Base-by-base conservation (phyloP, 768 basidiomycete species). In the Leccinum sublutescens region DNA sequence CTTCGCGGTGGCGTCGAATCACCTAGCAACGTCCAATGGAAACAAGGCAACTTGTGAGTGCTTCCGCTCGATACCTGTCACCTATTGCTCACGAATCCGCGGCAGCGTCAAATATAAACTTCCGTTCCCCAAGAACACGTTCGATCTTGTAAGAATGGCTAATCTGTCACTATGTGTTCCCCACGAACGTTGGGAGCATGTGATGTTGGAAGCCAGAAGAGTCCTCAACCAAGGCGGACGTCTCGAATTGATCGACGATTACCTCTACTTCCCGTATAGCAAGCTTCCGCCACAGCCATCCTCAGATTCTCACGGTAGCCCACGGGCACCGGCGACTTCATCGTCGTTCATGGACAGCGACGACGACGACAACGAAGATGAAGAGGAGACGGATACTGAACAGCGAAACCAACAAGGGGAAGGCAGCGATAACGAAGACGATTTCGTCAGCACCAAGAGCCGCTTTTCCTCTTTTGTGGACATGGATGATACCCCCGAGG, bases 101-200 rank as follows among this genome's bases (percentile, higher is more conserved):
- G 11, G 52, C 59, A 87, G 86, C 66, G 69, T 87, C 34, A 79
- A 80, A 62, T 77, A 81, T 61, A 67, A 73, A 29, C 75, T 91
- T 27, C 89, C 90, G 0, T 91, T 90, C 60, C 75, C 79, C 0
- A 79, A 82, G 64, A 75, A 81, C 51, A 77, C 78, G 2, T 91
- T 93, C 61, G 88, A 93, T 64, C 77, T 85, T 54, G 84, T 93
- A 47, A 80, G 90, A 36, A 84, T 93, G 80, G 85, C 88, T 12
- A 85, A 89, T 60, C 74, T 90, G 10, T 75, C 78, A 11, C 76
- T 88, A 14, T 82, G 81, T 64, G 78, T 93, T 51, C 88, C 89
- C 0, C 70, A 78, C 48, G 74, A 80, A 5, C 72, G 78, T 40
- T 93, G 91, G 91, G 74, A 79, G 33, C 72, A 73, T 17, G 74